Evolutionary conservation across 495 filamentous ascomycete species (phyloP).

Genomic region (Aspergillus funiculosus): DNA sequence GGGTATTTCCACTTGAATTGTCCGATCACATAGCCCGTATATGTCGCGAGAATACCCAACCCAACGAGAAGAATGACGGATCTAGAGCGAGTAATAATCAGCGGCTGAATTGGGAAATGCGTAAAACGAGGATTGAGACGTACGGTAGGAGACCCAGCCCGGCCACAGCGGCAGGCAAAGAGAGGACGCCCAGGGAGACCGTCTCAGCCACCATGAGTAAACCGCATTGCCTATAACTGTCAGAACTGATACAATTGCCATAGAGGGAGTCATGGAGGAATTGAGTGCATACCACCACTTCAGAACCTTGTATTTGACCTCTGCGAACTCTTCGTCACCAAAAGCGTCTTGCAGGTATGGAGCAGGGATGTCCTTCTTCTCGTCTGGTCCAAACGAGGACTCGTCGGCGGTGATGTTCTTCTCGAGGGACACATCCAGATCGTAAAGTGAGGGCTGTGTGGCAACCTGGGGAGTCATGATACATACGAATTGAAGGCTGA

Average conservation of each 20-base stretch:
- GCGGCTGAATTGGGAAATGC: not conserved
- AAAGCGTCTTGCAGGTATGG: constrained; percentile 31
- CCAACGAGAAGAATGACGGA: constrained; percentile 60
- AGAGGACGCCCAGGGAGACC: constrained; percentile 66
- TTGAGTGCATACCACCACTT: constrained; percentile 35
- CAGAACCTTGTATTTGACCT: constrained; percentile 39
- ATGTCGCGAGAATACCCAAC: constrained; percentile 64
- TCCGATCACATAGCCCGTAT: constrained; percentile 72
- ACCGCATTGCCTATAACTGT: constrained; percentile 36
- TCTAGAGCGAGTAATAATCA: constrained; percentile 25
- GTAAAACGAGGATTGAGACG: constrained; percentile 1
- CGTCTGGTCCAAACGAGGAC: constrained; percentile 13
- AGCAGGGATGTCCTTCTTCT: constrained; percentile 19
- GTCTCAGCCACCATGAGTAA: constrained; percentile 64
- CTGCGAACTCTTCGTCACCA: constrained; percentile 37
- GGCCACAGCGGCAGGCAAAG: constrained; percentile 59
- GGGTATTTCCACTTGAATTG: constrained; percentile 71
- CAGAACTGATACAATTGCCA: not conserved
- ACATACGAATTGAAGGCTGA: not conserved
- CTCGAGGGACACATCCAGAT: constrained; percentile 10
- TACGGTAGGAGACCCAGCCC: constrained; percentile 56
- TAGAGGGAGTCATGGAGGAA: not conserved
- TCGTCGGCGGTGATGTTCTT: constrained; percentile 10
- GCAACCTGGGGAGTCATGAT: constrained; percentile 16
- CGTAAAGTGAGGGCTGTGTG: constrained; percentile 7